Evolutionary conservation across 2,329 filamentous ascomycete species (phyloP).

Genomic region (Pyrenophora tritici-repentis): DNA sequence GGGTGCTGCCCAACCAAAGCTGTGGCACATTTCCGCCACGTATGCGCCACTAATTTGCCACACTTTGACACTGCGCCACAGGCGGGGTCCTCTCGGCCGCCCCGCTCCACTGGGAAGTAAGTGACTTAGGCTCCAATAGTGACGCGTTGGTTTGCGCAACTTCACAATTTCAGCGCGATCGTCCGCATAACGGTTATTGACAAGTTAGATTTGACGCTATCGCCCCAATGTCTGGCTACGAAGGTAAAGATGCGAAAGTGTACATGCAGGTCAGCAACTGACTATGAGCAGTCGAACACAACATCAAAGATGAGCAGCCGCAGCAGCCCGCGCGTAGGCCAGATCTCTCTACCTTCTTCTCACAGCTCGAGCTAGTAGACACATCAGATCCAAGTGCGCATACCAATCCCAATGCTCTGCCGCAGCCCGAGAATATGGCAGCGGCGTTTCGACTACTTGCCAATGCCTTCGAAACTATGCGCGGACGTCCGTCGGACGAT

Average conservation of each 20-base stretch:
- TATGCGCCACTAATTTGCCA: not conserved
- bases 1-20: not conserved
- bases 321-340: constrained; percentile 58
- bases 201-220: constrained; percentile 20
- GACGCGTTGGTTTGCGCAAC: constrained; percentile 16
- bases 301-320: constrained; percentile 48
- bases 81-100: constrained; percentile 8
- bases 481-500: constrained; percentile 46
- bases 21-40: constrained; percentile 2
- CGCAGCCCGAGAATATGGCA: constrained; percentile 64
- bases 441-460: constrained; percentile 65
- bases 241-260: constrained; percentile 41
- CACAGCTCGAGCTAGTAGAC: constrained; percentile 62
- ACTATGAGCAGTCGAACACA: constrained; percentile 54
- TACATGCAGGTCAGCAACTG: constrained; percentile 18
- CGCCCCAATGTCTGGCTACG: constrained; percentile 53
- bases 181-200: not conserved
- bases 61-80: not conserved
- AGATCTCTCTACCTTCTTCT: constrained; percentile 69
- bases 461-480: constrained; percentile 65
- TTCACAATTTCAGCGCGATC: constrained; percentile 15
- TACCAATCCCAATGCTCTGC: constrained; percentile 62
- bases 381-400: constrained; percentile 57
- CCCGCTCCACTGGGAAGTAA: constrained; percentile 5
- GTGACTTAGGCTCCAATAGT: constrained; percentile 16